phyloP scores from a whole-genome alignment of 495 filamentous ascomycete genomes.

The Neurospora tetrasperma region DNA sequence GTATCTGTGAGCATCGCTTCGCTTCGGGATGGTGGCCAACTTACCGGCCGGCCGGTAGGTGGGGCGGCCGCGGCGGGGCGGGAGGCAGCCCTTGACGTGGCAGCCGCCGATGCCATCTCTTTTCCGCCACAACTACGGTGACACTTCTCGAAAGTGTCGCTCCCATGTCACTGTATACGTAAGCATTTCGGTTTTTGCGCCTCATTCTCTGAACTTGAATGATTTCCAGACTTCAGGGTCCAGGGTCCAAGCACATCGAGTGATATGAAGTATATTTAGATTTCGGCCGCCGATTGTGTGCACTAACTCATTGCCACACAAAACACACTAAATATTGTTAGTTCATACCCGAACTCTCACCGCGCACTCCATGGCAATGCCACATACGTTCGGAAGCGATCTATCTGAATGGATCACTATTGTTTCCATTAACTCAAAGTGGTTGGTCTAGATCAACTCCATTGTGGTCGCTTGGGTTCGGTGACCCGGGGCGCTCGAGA shows the following conservation, averaged over 20 bases:
- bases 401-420: background rate
- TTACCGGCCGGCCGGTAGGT: background rate
- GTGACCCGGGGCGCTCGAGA: background rate
- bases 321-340: background rate
- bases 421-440: background rate
- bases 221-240: background rate
- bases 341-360: background rate
- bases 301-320: background rate
- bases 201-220: background rate
- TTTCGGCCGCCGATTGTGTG: background rate
- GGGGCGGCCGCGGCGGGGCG: background rate
- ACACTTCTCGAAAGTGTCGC: background rate
- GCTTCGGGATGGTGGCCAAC: background rate
- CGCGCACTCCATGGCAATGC: background rate
- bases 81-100: conserved; percentile 12
- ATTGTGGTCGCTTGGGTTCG: background rate
- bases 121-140: background rate
- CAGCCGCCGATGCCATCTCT: background rate
- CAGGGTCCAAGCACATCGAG: background rate
- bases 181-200: background rate
- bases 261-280: background rate
- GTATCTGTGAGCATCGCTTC: background rate
- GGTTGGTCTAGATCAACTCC: background rate
- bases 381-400: background rate
- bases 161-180: background rate